Evolutionary conservation across 306 rosid species (phyloP).

Genomic region (Prunus armeniaca): DNA sequence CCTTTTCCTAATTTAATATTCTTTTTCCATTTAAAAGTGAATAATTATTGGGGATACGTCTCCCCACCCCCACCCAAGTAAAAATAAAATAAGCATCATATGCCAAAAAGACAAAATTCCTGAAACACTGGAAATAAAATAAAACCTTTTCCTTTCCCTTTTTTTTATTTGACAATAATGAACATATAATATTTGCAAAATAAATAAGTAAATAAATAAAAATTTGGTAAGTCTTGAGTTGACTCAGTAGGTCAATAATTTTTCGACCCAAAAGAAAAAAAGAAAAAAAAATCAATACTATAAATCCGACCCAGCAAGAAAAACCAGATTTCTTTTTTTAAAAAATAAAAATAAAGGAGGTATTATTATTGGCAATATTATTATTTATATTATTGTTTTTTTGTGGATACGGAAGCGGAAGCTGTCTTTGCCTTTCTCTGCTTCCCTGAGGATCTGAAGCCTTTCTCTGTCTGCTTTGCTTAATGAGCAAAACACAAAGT

Average conservation of each 20-base stretch:
- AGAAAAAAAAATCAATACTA: neutral
- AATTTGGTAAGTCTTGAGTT: neutral
- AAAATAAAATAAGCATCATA: conserved; percentile 4
- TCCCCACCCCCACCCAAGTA: neutral
- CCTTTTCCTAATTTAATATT: conserved; percentile 13
- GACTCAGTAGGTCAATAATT: neutral
- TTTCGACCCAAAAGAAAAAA: neutral
- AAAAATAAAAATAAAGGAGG: neutral
- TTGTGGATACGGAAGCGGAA: conserved; percentile 63
- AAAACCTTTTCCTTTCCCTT: neutral
- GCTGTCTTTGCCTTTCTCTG: conserved; percentile 44
- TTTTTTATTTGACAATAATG: neutral
- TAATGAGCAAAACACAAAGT: conserved; percentile 24
- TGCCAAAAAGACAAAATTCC: conserved; percentile 7
- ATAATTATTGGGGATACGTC: conserved; percentile 17
- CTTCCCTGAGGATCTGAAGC: conserved; percentile 25
- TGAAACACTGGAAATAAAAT: conserved; percentile 3
- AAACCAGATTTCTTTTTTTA: neutral
- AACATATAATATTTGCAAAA: neutral
- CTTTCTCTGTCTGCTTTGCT: conserved; percentile 32
- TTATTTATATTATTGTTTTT: conserved; percentile 25
- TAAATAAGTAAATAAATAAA: neutral
- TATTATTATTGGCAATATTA: neutral
- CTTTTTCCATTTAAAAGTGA: conserved; percentile 21
- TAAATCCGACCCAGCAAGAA: neutral